Evolutionary conservation across 78 protist genomes (phyloP), one percentile per base, ranked within the genome.

Genomic region (Polysphondylium violaceum): DNA sequence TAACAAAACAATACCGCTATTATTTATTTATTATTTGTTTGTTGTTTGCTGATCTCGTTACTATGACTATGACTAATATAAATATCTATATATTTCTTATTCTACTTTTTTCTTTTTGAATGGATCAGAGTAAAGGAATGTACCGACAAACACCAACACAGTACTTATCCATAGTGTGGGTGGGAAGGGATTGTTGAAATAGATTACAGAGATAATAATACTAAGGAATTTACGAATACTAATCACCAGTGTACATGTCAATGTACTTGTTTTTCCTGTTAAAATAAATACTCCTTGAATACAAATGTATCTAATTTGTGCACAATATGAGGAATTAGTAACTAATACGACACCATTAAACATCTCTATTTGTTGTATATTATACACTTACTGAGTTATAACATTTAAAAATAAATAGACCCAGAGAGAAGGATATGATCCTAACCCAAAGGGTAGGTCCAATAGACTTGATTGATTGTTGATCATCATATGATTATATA

Each of bases 251-350:
- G 93, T 87, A 29, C 76, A 76, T 16, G 93, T 72, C 40, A 87
- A 58, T 41, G 93, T 59, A 36, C 92, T 76, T 0, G 76, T 72
- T 47, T 83, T 64, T 35, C 90, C 90, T 2, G 90, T 83, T 21
- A 83, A 47, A 9, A 83, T 83, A 61, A 72, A 83, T n/a, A 83
- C 90, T n/a, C 90, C 90, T 55, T 72, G 74, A 64, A 83, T 36
- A 40, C 25, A 41, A 12, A 43, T n/a, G 51, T 83, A 83, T 44
- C 53, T 47, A n/a, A n/a, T n/a, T n/a, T n/a, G n/a, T n/a, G n/a
- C n/a, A n/a, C n/a, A n/a, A n/a, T 78, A 78, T 73, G 63, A 58
- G 63, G 29, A 23, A 44, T 50, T 69, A 36, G 12, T 63, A 9
- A 16, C 12, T 63, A 9, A 63, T 31, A 12, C 69, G 12, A 16